Evolutionary conservation across 1,139 yeast species (phyloP), one percentile per base, ranked within the genome.

Genomic region (Saccharomyces uvarum): DNA sequence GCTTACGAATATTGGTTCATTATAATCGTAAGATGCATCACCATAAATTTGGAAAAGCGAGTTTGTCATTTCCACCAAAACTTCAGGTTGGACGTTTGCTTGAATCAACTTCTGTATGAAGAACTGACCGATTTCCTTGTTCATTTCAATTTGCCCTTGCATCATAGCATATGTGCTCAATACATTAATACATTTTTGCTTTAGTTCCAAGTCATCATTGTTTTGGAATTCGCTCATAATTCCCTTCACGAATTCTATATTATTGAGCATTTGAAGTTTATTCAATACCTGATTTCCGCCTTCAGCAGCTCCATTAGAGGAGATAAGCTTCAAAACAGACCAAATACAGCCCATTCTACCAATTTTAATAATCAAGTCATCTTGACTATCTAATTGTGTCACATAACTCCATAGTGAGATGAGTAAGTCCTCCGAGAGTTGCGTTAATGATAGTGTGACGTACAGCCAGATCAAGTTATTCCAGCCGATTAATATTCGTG

Each of bases 1-100:
- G 14, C 75, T 67, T 47, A 87, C 88, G 69, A 84, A 90, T 1
- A 88, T 79, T 13, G 82, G 81, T 38, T 68, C 70, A 68, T 90
- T 96, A 65, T 88, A 91, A 14, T 75, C 77, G 63, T 75, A 86
- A 32, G 74, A 76, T 27, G 75, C 76, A 71, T 93, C 98, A n/a
- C 87, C 88, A 70, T 86, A 93, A 6, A 90, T 75, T 58, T 89
- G 97, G 69, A 82, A 89, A 8, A 90, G 64, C 7, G 80, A 73
- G 63, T 88, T 84, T 32, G 88, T 70, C 24, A 84, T 72, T 56
- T 86, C 93, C 53, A 83, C 71, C 5, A 82, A 74, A 6, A 84
- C 69, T 56, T 50, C 54, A 5, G 63, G 67, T 4, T 69, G 70
- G 8, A 66, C 57, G 8, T 65, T 61, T 27, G 68, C 67, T 24